Evolutionary conservation across 768 basidiomycete genomes (phyloP).

Genomic region (Strobilomyces confusus): DNA sequence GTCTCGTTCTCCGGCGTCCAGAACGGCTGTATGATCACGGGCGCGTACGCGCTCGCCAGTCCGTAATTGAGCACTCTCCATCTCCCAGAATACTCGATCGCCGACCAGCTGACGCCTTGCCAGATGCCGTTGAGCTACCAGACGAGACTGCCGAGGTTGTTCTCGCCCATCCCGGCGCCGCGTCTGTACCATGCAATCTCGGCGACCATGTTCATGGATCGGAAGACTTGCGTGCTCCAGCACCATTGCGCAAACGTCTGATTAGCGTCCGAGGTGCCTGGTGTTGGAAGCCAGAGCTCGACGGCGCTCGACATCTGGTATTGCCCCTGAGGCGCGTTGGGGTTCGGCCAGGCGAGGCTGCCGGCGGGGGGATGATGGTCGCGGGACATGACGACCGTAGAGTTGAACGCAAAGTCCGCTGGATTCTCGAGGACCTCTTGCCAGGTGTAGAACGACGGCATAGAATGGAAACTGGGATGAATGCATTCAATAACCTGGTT

Average conservation of each 20-base stretch:
- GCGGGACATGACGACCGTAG: slow-evolving; percentile 50
- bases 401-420: slow-evolving; percentile 55
- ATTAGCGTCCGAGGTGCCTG: slow-evolving; percentile 44
- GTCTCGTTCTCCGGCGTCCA: slow-evolving; percentile 49
- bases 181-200: slow-evolving; percentile 57
- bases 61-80: slow-evolving; percentile 60
- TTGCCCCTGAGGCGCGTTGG: slow-evolving; percentile 51
- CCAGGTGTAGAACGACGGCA: slow-evolving; percentile 62
- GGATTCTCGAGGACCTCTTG: slow-evolving; percentile 49
- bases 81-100: slow-evolving; percentile 53
- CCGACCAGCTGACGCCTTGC: slow-evolving; percentile 56
- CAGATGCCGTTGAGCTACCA: slow-evolving; percentile 63
- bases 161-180: slow-evolving; percentile 54
- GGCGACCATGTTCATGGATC: slow-evolving; percentile 55
- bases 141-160: slow-evolving; percentile 55
- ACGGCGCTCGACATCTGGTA: slow-evolving; percentile 49
- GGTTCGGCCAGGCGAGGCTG: slow-evolving; percentile 49
- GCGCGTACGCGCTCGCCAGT: slow-evolving; percentile 40
- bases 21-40: slow-evolving; percentile 52
- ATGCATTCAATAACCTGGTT: background rate
- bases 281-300: slow-evolving; percentile 53
- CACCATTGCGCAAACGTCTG: slow-evolving; percentile 63
- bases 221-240: slow-evolving; percentile 60
- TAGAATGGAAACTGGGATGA: slow-evolving; percentile 50
- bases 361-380: slow-evolving; percentile 57